phyloP scores from a whole-genome alignment of 139 green algal species.

The Chlorella sp. region DNA sequence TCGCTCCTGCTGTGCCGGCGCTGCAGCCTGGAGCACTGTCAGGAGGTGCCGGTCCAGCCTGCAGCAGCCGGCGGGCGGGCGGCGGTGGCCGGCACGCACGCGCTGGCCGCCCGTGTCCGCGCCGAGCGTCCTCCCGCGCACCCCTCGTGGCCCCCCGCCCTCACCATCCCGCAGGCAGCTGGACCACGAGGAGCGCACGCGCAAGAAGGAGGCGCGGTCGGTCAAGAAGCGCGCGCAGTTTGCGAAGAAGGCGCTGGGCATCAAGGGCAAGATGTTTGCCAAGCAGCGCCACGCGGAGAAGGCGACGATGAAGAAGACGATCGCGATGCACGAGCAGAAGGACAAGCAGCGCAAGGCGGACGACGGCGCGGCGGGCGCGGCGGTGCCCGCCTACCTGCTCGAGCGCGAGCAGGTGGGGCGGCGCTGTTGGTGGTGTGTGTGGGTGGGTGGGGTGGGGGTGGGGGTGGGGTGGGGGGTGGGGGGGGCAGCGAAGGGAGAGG shows the following conservation, averaged over 20 bases:
- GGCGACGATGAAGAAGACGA: constrained; percentile 98
- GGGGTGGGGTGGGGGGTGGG: not conserved
- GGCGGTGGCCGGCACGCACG: no score
- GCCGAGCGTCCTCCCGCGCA: no score
- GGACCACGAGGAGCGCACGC: constrained; percentile 90
- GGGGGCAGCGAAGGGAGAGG: not conserved
- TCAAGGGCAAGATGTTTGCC: constrained; percentile 97
- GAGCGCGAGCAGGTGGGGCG: constrained; percentile 91
- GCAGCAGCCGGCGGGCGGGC: no score
- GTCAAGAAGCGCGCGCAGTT: constrained; percentile 88
- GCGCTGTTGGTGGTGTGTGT: not conserved
- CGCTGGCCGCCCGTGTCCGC: no score
- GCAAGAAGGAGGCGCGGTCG: constrained; percentile 93
- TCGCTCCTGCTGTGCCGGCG: no score
- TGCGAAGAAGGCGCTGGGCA: constrained; percentile 85
- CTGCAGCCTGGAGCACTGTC: no score
- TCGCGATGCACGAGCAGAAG: constrained; percentile 96
- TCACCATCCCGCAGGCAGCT: no score
- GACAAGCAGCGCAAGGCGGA: constrained; percentile 93
- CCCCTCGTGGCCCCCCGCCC: no score
- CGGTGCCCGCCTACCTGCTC: constrained; percentile 97
- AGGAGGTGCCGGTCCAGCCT: no score
- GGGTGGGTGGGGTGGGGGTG: not conserved
- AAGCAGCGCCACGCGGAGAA: constrained; percentile 98
- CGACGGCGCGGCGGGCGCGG: constrained; percentile 82